phyloP scores from a whole-genome alignment of 352 stramenopile genomes.

The Pythium sp. region DNA sequence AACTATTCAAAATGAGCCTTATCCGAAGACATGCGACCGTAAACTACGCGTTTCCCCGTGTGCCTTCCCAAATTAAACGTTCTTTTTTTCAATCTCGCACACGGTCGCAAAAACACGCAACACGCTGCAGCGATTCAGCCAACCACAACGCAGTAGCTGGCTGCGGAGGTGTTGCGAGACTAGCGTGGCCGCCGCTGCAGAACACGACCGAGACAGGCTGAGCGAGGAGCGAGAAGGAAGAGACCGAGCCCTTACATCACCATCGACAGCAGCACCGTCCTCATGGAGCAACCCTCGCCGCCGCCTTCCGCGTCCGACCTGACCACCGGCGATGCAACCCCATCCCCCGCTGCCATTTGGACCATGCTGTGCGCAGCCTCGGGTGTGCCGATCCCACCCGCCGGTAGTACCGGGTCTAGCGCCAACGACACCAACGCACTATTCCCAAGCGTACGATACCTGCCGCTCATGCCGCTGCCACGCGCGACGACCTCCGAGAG shows the following conservation, averaged over 20 bases:
- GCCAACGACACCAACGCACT: too few species aligned
- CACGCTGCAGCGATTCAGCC: too few species aligned
- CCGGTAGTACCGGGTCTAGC: background rate
- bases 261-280: background rate
- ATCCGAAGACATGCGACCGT: too few species aligned
- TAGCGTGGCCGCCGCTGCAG: background rate
- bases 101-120: background rate
- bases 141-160: background rate
- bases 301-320: background rate
- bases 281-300: background rate
- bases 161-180: background rate
- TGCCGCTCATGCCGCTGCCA: slow-evolving; percentile 9
- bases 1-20: too few species aligned
- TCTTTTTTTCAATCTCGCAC: background rate
- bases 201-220: slow-evolving; percentile 1
- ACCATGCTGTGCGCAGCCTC: background rate
- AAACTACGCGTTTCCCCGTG: too few species aligned
- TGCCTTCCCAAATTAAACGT: background rate
- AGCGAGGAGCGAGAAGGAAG: background rate
- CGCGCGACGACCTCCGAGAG: background rate
- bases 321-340: background rate
- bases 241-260: background rate
- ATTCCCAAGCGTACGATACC: background rate
- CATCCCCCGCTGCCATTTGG: background rate
- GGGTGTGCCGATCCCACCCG: background rate